These are phyloP conservation scores for Ceratocystiopsis sp. DNA, from an alignment of 2,329 filamentous ascomycete genomes.

Conservation along the genomic window DNA sequence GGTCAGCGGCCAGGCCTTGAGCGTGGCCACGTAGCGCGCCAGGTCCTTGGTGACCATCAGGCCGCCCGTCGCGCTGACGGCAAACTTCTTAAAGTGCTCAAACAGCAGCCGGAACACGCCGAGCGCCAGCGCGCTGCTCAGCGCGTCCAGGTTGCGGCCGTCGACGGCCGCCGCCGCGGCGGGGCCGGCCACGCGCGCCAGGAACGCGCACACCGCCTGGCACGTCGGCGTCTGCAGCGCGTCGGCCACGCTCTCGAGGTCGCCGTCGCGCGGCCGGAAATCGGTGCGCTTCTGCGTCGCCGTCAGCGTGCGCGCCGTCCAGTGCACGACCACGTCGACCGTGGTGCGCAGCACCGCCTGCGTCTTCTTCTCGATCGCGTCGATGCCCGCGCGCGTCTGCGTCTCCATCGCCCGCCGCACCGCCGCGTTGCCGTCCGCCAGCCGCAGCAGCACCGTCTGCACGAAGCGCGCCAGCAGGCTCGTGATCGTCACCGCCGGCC, in stretches of 20 bases:
- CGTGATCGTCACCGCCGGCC: slow-evolving; percentile 71
- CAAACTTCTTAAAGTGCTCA: slow-evolving; percentile 88
- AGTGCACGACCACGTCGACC: slow-evolving; percentile 54
- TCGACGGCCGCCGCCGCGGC: slow-evolving; percentile 52
- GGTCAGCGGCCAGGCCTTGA: slow-evolving; percentile 64
- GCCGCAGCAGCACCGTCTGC: slow-evolving; percentile 72
- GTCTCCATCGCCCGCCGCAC: slow-evolving; percentile 83
- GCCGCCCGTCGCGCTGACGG: slow-evolving; percentile 81
- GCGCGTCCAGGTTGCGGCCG: slow-evolving; percentile 65
- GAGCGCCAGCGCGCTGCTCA: slow-evolving; percentile 70
- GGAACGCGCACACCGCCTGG: slow-evolving; percentile 62
- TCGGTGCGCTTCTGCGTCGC: slow-evolving; percentile 68
- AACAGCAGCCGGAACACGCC: slow-evolving; percentile 64
- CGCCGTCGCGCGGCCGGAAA: slow-evolving; percentile 72
- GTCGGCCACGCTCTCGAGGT: slow-evolving; percentile 45
- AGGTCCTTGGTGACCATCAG: slow-evolving; percentile 95
- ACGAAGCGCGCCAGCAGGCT: slow-evolving; percentile 90
- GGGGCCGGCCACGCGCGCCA: slow-evolving; percentile 43
- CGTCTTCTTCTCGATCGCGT: slow-evolving; percentile 72
- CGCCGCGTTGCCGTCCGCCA: slow-evolving; percentile 79
- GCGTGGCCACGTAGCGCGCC: slow-evolving; percentile 73
- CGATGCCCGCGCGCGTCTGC: slow-evolving; percentile 53
- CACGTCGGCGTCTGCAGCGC: slow-evolving; percentile 78
- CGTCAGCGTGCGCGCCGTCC: slow-evolving; percentile 53
- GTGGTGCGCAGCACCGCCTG: slow-evolving; percentile 40